Evolutionary conservation across 2,329 filamentous ascomycete species (phyloP).

Genomic region (Colletotrichum truncatum): DNA sequence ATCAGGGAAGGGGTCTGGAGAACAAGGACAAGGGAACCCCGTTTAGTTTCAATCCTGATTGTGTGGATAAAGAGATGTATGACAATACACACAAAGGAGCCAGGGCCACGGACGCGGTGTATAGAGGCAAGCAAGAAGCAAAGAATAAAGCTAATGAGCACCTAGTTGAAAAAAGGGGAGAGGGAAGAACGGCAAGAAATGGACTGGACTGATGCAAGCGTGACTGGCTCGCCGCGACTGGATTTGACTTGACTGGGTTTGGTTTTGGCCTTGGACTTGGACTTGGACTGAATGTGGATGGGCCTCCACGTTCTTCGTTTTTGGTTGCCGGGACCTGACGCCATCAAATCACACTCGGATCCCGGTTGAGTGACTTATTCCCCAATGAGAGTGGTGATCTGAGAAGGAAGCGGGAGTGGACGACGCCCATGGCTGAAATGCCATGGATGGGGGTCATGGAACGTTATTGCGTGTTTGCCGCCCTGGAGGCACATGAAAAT

Average conservation of each 20-base stretch:
- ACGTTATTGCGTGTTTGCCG: slow-evolving; percentile 1
- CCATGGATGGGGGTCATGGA: not conserved
- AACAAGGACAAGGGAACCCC: slow-evolving; percentile 5
- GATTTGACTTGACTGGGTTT: not conserved
- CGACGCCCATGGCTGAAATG: not conserved
- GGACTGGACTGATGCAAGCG: not conserved
- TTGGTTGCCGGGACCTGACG: slow-evolving; percentile 8
- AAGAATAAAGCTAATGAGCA: slow-evolving; percentile 23
- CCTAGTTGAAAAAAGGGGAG: not conserved
- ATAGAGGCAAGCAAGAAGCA: not conserved
- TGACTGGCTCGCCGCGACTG: no score
- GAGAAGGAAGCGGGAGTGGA: slow-evolving; percentile 4
- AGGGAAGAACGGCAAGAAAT: not conserved
- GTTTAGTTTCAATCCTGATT: slow-evolving; percentile 13
- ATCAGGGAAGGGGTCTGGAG: not conserved
- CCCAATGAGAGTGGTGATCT: not conserved
- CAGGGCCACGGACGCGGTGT: not conserved
- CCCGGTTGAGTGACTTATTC: slow-evolving; percentile 13
- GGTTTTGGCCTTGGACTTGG: not conserved
- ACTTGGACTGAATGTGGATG: slow-evolving; percentile 6
- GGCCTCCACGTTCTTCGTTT: not conserved
- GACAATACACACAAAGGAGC: not conserved
- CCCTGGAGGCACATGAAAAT: slow-evolving; percentile 9
- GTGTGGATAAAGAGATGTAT: slow-evolving; percentile 3
- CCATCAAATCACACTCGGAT: slow-evolving; percentile 17